Base-by-base conservation (phyloP, 495 filamentous ascomycete species). In the Penicillium antarcticum region DNA sequence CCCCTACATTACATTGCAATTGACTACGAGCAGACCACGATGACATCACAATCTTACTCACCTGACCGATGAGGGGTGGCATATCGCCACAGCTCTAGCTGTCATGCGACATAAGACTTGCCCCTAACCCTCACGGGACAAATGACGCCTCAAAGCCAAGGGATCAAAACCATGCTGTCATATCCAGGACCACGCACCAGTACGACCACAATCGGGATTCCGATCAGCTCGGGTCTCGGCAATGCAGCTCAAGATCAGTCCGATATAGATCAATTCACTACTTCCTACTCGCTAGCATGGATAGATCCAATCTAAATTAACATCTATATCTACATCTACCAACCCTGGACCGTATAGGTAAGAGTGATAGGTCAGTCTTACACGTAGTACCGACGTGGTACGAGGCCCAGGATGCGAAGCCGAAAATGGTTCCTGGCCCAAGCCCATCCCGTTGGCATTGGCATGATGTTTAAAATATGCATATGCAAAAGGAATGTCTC, bases 71-170 rank as follows among this genome's bases (percentile, higher is more conserved):
- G 41, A 24, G 41, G 31, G 35, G 44, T 46, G 44, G 33, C 44
- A 41, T 49, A 49, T 49, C 47, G 47, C 47, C 47, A 49, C 47
- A 49, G 16, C 39, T 38, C n/a, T 16, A 34, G 1, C 5, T 48
- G 47, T 49, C 47, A 49, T 42, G 47, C 47, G 47, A 49, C 47
- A 24, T 40, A 0, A 5, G 21, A 2, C 26, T 29, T 29, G 26
- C 26, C 26, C 7, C 26, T 29, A 31, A 35, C 18, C 18, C 38
- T 21, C 38, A 21, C 18, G 38, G 23, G 18, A 14, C 8, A 32
- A 39, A 48, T 39, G 45, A 39, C 45, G 45, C 45, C 34, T 34
- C 33, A 48, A 35, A 24, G 34, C 21, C 16, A 37, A 33, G 13
- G 9, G 12, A 34, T 19, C 12, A 34, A 21, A 33, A 13, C 33